phyloP scores from a whole-genome alignment of 768 basidiomycete species.

The Termitomyces eurrhizus region DNA sequence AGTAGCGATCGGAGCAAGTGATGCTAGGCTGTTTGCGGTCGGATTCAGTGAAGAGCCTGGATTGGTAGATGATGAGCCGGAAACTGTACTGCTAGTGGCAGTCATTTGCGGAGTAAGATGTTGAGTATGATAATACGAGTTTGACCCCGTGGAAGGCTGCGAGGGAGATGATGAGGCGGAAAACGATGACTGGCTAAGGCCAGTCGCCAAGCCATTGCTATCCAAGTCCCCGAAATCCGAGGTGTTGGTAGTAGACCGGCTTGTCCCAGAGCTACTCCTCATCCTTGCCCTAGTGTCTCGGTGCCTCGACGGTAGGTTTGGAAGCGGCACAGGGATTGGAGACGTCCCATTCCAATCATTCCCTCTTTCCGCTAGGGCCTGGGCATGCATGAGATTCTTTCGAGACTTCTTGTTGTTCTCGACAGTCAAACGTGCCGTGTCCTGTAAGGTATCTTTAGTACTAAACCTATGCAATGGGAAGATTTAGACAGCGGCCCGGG shows the following conservation, averaged over 20 bases:
- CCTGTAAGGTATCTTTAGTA: slow-evolving; percentile 75
- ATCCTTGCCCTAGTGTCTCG: slow-evolving; percentile 48
- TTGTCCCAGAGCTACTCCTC: slow-evolving; percentile 79
- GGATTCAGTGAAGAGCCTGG: slow-evolving; percentile 32
- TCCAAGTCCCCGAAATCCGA: slow-evolving; percentile 72
- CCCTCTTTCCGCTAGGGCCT: slow-evolving; percentile 60
- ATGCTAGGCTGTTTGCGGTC: slow-evolving; percentile 34
- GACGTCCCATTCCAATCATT: slow-evolving; percentile 51
- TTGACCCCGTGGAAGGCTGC: slow-evolving; percentile 47
- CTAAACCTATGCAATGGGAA: slow-evolving; percentile 45
- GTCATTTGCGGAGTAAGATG: slow-evolving; percentile 25
- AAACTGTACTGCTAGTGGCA: slow-evolving; percentile 28
- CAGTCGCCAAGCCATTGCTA: slow-evolving; percentile 35
- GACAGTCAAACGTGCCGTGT: slow-evolving; percentile 73
- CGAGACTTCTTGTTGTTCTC: slow-evolving; percentile 78
- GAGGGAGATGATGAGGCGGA: slow-evolving; percentile 61
- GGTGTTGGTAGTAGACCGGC: slow-evolving; percentile 63
- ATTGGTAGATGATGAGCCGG: slow-evolving; percentile 29
- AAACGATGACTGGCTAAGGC: slow-evolving; percentile 49
- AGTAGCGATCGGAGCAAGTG: slow-evolving; percentile 72
- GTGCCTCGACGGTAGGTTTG: slow-evolving; percentile 40
- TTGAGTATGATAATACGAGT: slow-evolving; percentile 35
- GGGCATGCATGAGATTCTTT: slow-evolving; percentile 59
- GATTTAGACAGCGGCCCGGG: neutral
- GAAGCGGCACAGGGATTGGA: slow-evolving; percentile 35